Base-by-base conservation (phyloP, 2,329 filamentous ascomycete genomes). In the Trichoderma cornu-damae region DNA sequence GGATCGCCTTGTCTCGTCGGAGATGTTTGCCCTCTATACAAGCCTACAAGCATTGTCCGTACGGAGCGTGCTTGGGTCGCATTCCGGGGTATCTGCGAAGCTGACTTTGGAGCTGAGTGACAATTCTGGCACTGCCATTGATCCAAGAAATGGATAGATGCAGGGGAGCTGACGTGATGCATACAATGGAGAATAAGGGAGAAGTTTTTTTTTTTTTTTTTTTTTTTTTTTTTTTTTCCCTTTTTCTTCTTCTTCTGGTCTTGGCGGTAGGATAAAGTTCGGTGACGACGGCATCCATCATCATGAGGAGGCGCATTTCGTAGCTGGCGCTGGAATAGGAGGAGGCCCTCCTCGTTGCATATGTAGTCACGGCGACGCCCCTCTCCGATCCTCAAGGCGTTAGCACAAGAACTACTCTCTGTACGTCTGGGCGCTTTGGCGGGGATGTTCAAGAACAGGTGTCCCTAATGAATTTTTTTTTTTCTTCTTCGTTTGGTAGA, bases 361-460 rank as follows among this genome's bases (percentile, higher is more conserved):
- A 16, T 51, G 40, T 55, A 38, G 51, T 47, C 40, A 55, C 32
- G 40, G 51, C 42, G 42, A 55, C 51, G 51, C 42, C 51, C 51
- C 40, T 47, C 51, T 37, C 30, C 3, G 30, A 37, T 46, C 51
- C 51, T 54, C 40, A 14, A n/a, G 26, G 26, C 26, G 28, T n/a
- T 11, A 34, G 16, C 44, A 47, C 9, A 14, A 34, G 18, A 22
- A 7, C 16, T 22, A 6, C 44, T 9, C 22, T 22, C 6, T 47
- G n/a, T 18, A n/a, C 35, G 16, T 22, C 6, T 47, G n/a, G 32
- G 22, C 35, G 16, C 22, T 30, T 51, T 28, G 35, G 22, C 48
- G 40, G 24, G 48, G 48, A 30, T 51, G 28, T 30, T 2, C 28
- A 12, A 34, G 28, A 34, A 28, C 6, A 34, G 6, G 22, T 34